Percentiles rank a stretch among this genome's conserved stretches.
Conservation (phyloP, 495 filamentous ascomycete genomes). For the Daldinia decipiens region DNA sequence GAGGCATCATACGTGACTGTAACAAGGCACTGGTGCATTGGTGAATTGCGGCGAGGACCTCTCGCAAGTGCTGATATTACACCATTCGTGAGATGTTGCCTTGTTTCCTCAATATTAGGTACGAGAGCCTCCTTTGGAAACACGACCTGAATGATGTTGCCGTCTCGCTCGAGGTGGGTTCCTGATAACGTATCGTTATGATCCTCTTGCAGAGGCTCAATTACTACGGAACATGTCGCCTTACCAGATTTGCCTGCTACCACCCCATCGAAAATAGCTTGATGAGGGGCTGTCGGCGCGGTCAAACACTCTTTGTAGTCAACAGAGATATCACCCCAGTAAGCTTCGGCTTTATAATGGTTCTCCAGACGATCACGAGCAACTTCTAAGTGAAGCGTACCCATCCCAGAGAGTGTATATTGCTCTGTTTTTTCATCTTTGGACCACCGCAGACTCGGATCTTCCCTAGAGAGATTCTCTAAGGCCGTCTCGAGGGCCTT, state of each 20-base stretch:
- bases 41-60: conserved; percentile 79
- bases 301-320: conserved; percentile 87
- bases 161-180: conserved; percentile 54
- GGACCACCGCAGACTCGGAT: conserved; percentile 89
- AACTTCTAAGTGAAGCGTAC: conserved; percentile 96
- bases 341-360: conserved; percentile 88
- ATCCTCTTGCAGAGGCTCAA: conserved; percentile 68
- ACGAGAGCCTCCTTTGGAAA: conserved; percentile 62
- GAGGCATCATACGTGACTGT: conserved; percentile 72
- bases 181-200: conserved; percentile 49
- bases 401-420: conserved; percentile 95
- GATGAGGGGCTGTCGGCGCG: conserved; percentile 61
- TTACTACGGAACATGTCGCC: conserved; percentile 75
- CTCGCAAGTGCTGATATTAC: conserved; percentile 85
- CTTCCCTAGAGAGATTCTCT: conserved; percentile 82
- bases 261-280: conserved; percentile 75
- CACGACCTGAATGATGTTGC: conserved; percentile 69
- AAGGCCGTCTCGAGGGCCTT: conserved; percentile 82
- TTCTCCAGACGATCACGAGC: conserved; percentile 86
- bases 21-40: conserved; percentile 76
- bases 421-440: conserved; percentile 92
- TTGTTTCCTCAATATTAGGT: conserved; percentile 66
- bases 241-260: conserved; percentile 81
- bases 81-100: conserved; percentile 77
- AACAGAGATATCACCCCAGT: conserved; percentile 94